A percentile compares a stretch with the other conserved stretches of the same genome.
These are phyloP conservation scores for Pholiota conissans DNA, from an alignment of 768 basidiomycete species.

Conservation along the genomic window DNA sequence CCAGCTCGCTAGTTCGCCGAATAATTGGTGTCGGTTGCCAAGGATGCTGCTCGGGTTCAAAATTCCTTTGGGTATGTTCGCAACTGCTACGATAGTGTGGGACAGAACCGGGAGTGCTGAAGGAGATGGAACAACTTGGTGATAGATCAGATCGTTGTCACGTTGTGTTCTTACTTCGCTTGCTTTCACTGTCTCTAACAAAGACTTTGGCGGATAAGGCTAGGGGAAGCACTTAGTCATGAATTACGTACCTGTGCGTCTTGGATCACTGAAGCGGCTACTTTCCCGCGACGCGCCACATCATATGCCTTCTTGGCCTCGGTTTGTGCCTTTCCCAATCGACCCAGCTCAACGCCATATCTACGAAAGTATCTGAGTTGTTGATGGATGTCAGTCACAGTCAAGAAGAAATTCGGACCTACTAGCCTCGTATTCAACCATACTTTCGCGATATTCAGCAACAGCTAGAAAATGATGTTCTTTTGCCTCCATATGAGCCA, in stretches of 20 bases:
- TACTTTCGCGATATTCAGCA: conserved; percentile 83
- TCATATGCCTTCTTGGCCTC: conserved; percentile 73
- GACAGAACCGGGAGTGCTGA: conserved; percentile 66
- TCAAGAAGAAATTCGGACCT: conserved; percentile 40
- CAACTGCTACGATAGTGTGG: conserved; percentile 65
- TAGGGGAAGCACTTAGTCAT: too few relatives aligned
- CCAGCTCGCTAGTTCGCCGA: conserved; percentile 78
- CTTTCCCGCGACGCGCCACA: conserved; percentile 59
- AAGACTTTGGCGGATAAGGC: conserved; percentile 51
- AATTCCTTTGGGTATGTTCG: conserved; percentile 55
- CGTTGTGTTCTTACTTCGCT: conserved; percentile 72
- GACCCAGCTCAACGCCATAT: conserved; percentile 86
- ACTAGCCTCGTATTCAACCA: conserved; percentile 82
- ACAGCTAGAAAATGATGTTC: conserved; percentile 84
- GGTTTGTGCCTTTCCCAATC: conserved; percentile 66
- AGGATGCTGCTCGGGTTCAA: conserved; percentile 56
- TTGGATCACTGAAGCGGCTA: conserved; percentile 63
- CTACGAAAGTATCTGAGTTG: conserved; percentile 37
- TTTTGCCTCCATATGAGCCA: conserved; percentile 82
- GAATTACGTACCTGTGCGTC: conserved; percentile 76
- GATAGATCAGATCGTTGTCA: conserved; percentile 96
- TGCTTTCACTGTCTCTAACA: conserved; percentile 69
- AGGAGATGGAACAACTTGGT: conserved; percentile 77
- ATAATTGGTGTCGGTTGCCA: conserved; percentile 58
- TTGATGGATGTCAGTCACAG: not conserved